Conservation (phyloP, 495 filamentous ascomycete genomes). For the Hypoxylon subgilvum region DNA sequence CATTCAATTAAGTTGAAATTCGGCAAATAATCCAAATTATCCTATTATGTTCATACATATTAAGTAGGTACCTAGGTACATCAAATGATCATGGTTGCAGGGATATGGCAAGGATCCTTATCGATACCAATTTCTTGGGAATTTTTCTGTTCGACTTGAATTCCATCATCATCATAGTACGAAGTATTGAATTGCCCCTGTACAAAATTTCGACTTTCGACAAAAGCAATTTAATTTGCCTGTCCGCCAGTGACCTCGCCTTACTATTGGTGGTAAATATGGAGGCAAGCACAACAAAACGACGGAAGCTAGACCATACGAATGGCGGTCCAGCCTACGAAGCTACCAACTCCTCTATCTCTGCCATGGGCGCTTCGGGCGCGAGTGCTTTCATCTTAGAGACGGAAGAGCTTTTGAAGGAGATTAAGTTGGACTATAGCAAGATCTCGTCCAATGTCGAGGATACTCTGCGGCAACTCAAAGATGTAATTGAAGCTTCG, state of each 20-base stretch:
- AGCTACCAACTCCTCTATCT: conserved; percentile 29
- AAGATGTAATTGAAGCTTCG: conserved; percentile 74
- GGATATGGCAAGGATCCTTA: conserved; percentile 19
- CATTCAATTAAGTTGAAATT: no score
- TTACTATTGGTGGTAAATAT: conserved; percentile 34
- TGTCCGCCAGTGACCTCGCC: background rate
- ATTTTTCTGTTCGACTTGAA: conserved; percentile 8
- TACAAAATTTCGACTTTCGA: background rate
- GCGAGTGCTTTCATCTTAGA: conserved; percentile 82
- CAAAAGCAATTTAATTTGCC: background rate
- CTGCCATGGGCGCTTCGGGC: conserved; percentile 45
- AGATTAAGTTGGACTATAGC: conserved; percentile 71
- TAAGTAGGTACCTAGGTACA: background rate
- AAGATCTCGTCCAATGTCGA: conserved; percentile 70
- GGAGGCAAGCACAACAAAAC: conserved; percentile 53
- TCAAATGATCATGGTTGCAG: no score
- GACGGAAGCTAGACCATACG: conserved; percentile 55
- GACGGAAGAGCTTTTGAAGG: conserved; percentile 78
- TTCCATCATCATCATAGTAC: background rate
- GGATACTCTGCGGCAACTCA: conserved; percentile 71
- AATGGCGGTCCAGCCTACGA: conserved; percentile 39
- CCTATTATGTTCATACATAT: background rate
- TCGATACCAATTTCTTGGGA: conserved; percentile 19
- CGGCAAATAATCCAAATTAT: conserved; percentile 18
- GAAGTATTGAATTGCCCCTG: background rate